Percentiles rank a stretch among this genome's conserved stretches.
These are phyloP conservation scores for Talaromyces sp. DNA, from an alignment of 2,329 filamentous ascomycete species.

Conservation along the genomic window DNA sequence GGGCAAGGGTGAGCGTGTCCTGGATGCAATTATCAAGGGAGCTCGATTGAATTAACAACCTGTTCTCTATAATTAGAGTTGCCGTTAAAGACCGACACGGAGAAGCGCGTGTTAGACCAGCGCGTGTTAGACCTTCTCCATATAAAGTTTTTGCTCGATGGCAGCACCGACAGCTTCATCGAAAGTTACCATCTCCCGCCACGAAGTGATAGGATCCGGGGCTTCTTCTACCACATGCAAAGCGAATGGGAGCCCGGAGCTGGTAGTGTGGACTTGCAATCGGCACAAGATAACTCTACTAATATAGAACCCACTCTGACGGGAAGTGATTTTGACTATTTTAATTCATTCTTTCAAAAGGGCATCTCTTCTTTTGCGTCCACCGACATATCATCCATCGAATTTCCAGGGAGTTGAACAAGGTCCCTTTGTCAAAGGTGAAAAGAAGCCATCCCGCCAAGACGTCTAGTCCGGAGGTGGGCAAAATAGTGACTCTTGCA, in stretches of 20 bases:
- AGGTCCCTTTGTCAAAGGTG: conserved; percentile 26
- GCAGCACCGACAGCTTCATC: conserved; percentile 43
- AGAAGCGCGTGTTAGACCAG: background rate
- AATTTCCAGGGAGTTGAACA: conserved; percentile 22
- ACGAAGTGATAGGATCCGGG: conserved; percentile 31
- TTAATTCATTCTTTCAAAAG: conserved; percentile 2
- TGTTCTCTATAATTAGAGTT: no score
- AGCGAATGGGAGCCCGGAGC: conserved; percentile 20
- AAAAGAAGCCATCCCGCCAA: conserved; percentile 17
- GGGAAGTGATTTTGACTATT: conserved; percentile 17
- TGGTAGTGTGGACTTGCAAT: conserved; percentile 15
- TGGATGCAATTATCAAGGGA: no score
- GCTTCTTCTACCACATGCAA: conserved; percentile 33
- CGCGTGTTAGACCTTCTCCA: conserved; percentile 13
- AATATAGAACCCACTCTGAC: conserved; percentile 14
- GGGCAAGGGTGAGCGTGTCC: no score
- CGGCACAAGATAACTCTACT: conserved; percentile 14
- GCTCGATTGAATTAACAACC: conserved; percentile 10
- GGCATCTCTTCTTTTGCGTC: no score
- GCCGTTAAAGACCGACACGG: no score
- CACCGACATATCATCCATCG: conserved; percentile 18
- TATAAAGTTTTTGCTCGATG: conserved; percentile 44
- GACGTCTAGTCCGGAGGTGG: conserved; percentile 18
- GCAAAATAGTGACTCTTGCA: conserved; percentile 15
- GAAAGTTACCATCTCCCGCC: conserved; percentile 42